phyloP scores from a whole-genome alignment of 208 protist genomes.

The Trypanosoma conorhini region DNA sequence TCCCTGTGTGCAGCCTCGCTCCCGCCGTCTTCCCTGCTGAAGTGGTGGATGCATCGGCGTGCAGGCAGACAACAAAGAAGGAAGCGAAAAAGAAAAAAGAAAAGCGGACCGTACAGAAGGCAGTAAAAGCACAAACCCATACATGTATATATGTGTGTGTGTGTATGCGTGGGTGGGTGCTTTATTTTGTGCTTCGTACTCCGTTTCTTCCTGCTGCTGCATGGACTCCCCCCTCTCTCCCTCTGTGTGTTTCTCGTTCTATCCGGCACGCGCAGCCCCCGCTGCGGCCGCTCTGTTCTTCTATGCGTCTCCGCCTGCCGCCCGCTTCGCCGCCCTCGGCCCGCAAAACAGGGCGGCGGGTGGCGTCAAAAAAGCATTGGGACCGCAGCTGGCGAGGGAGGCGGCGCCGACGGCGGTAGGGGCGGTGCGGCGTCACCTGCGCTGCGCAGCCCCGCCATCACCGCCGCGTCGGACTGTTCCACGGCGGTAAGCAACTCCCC shows the following conservation, averaged over 20 bases:
- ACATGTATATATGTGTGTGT: too few species aligned
- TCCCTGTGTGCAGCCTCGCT: slow-evolving; percentile 6
- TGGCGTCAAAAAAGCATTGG: slow-evolving; percentile 13
- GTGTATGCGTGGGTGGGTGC: too few species aligned
- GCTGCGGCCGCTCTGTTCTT: too few species aligned
- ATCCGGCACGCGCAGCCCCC: too few species aligned
- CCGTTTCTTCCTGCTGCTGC: too few species aligned
- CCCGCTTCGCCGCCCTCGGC: too few species aligned
- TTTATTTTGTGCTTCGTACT: not conserved
- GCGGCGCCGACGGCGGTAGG: too few species aligned
- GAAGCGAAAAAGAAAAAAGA: slow-evolving; percentile 23
- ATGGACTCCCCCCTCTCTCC: too few species aligned
- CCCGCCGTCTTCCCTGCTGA: not conserved
- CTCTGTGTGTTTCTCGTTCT: too few species aligned
- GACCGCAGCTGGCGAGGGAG: slow-evolving; percentile 7
- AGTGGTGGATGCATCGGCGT: not conserved
- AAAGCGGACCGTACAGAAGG: slow-evolving; percentile 2
- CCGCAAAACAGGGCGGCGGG: too few species aligned
- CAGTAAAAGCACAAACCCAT: not conserved
- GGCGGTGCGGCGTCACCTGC: not conserved
- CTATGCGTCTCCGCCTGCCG: not conserved
- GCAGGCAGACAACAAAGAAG: slow-evolving; percentile 9
- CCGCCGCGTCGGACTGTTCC: not conserved
- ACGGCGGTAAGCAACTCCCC: slow-evolving; percentile 8
- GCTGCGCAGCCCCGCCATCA: slow-evolving; percentile 7